These are phyloP conservation scores for Xylaria sp. DNA, from an alignment of 2,329 filamentous ascomycete species.

Conservation along the genomic window DNA sequence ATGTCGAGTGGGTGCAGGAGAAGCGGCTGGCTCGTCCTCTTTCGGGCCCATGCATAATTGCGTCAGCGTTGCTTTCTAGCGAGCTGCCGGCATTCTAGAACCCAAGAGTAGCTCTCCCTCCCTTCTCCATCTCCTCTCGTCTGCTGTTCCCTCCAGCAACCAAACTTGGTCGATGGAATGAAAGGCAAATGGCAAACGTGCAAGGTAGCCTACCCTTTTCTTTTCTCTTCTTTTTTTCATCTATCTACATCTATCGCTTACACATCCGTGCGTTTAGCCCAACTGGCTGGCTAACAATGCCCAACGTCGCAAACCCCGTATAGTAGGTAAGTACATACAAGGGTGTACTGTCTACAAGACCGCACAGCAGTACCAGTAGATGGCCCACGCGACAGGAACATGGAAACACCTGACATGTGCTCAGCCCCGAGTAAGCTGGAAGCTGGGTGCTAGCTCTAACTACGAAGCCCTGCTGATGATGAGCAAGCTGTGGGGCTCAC, in stretches of 20 bases:
- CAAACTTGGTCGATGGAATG: slow-evolving; percentile 10
- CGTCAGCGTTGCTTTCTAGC: slow-evolving; percentile 34
- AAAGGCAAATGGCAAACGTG: neutral
- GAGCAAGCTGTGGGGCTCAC: slow-evolving; percentile 22
- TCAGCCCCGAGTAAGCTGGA: slow-evolving; percentile 29
- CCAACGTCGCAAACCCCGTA: slow-evolving; percentile 14
- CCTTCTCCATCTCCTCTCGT: too few relatives aligned
- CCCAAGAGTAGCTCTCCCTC: too few relatives aligned
- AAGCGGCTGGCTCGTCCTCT: slow-evolving; percentile 5
- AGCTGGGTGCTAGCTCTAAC: slow-evolving; percentile 2
- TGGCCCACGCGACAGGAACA: slow-evolving; percentile 14
- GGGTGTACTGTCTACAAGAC: neutral
- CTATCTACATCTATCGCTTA: neutral
- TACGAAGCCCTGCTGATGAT: slow-evolving; percentile 8
- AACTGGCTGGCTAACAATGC: slow-evolving; percentile 15
- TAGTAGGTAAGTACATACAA: neutral
- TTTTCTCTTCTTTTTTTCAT: neutral
- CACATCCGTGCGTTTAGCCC: slow-evolving; percentile 9
- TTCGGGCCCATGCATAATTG: slow-evolving; percentile 37
- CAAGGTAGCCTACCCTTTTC: neutral
- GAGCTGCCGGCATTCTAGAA: slow-evolving; percentile 12
- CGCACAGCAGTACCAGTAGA: neutral
- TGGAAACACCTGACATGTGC: slow-evolving; percentile 25
- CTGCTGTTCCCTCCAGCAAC: slow-evolving; percentile 3
- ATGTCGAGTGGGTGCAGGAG: neutral